Conservation (phyloP, 2,329 filamentous ascomycete genomes). For the Aureobasidium sp. region DNA sequence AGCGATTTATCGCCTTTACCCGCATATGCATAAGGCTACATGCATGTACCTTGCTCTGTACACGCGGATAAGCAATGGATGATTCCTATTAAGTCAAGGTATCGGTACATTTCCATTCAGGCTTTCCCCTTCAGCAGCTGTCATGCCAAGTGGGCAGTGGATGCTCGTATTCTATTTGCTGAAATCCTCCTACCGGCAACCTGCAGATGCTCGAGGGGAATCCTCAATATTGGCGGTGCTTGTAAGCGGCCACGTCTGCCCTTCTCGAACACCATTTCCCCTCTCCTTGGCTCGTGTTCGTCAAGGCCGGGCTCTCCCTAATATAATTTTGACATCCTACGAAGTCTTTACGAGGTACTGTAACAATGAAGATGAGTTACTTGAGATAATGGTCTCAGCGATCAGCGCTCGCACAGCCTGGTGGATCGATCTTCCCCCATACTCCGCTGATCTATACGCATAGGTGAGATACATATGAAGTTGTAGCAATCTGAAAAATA, state of each 20-base stretch:
- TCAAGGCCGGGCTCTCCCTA: neutral
- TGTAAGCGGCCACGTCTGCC: neutral
- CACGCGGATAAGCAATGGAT: neutral
- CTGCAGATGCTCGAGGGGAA: neutral
- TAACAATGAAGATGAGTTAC: neutral
- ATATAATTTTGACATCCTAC: neutral
- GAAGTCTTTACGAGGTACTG: neutral
- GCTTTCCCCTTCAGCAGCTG: neutral
- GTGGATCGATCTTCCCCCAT: neutral
- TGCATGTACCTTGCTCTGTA: conserved; percentile 4
- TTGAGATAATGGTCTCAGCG: neutral
- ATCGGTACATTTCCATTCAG: neutral
- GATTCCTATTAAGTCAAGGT: neutral
- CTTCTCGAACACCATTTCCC: neutral
- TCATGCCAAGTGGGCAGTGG: conserved; percentile 3
- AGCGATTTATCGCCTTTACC: neutral
- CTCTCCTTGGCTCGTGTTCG: conserved; percentile 9
- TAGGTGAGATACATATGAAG: neutral
- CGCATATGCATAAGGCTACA: conserved; percentile 8
- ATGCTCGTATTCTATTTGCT: conserved; percentile 2
- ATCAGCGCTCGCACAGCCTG: neutral
- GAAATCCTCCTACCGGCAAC: conserved; percentile 3
- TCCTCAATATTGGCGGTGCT: neutral
- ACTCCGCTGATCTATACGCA: neutral
- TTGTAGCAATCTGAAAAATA: neutral